These are phyloP conservation scores for Aspergillus intermedius DNA, from an alignment of 2,329 filamentous ascomycete species.

Conservation along the genomic window DNA sequence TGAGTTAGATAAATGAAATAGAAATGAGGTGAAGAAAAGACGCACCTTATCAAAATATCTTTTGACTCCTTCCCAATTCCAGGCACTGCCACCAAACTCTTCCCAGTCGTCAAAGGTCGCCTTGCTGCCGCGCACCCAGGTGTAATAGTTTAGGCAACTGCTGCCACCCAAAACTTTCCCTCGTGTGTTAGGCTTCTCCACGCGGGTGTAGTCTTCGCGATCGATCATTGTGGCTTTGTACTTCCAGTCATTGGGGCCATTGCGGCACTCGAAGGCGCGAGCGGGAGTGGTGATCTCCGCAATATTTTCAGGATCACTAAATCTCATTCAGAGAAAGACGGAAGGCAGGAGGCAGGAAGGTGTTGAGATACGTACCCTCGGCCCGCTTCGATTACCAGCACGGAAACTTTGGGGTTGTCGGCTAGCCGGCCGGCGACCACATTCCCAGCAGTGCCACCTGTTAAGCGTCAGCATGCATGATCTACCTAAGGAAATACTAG, in stretches of 20 bases:
- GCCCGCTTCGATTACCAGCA: constrained; percentile 23
- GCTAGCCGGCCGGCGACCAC: constrained; percentile 45
- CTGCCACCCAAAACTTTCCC: constrained; percentile 54
- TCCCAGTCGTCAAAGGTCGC: constrained; percentile 48
- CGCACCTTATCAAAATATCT: constrained; percentile 31
- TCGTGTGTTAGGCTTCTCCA: constrained; percentile 56
- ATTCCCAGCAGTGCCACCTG: constrained; percentile 2
- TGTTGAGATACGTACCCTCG: constrained; percentile 24
- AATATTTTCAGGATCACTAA: constrained; percentile 32
- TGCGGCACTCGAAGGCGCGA: constrained; percentile 47
- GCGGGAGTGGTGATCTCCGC: constrained; percentile 50
- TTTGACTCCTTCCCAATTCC: constrained; percentile 43
- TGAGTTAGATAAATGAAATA: constrained; percentile 31
- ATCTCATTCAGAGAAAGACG: background rate
- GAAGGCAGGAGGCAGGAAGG: background rate
- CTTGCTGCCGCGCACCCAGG: constrained; percentile 53
- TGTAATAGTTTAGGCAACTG: constrained; percentile 54
- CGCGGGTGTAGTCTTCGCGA: constrained; percentile 44
- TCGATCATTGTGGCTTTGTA: constrained; percentile 56
- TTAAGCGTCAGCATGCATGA: no score
- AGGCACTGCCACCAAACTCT: constrained; percentile 40
- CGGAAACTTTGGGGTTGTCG: constrained; percentile 37
- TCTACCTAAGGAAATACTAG: no score
- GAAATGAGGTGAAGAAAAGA: constrained; percentile 16
- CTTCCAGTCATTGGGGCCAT: constrained; percentile 51